Evolutionary conservation across 1,284 basidiomycete species (phyloP).

Genomic region (Cutaneotrichosporon cutaneum): DNA sequence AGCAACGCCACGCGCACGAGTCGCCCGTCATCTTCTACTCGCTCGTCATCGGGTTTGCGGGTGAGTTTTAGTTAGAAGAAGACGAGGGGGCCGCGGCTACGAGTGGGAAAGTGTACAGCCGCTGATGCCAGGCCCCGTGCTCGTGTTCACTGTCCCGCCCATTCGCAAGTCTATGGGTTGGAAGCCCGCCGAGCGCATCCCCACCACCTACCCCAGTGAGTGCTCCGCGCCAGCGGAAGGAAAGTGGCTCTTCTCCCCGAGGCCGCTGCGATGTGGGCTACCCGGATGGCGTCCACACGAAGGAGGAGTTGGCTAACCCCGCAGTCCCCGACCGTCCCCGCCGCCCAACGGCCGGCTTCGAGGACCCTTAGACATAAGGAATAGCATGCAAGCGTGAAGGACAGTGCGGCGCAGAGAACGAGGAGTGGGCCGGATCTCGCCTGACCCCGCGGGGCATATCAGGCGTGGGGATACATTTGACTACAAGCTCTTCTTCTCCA

Average conservation of each 20-base stretch:
- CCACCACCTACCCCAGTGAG: conserved; percentile 83
- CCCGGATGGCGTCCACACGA: no score
- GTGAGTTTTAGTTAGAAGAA: conserved; percentile 26
- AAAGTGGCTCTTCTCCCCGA: no score
- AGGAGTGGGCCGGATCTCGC: background rate
- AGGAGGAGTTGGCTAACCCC: background rate
- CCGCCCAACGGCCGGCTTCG: conserved; percentile 40
- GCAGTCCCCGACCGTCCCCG: conserved; percentile 48
- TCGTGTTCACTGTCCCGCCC: conserved; percentile 74
- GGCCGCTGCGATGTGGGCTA: background rate
- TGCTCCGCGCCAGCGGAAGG: conserved; percentile 22
- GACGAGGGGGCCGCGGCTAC: background rate
- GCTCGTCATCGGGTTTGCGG: conserved; percentile 64
- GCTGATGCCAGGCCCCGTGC: conserved; percentile 62
- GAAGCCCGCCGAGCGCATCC: conserved; percentile 69
- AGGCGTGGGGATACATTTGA: background rate
- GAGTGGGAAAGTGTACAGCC: background rate
- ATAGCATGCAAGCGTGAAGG: conserved; percentile 9
- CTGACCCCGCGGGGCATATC: background rate
- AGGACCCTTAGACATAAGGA: conserved; percentile 35
- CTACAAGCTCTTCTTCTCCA: background rate
- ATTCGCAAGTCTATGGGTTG: conserved; percentile 74
- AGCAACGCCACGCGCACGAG: conserved; percentile 85
- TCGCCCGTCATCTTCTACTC: conserved; percentile 90
- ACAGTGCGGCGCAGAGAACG: background rate